Base-by-base conservation (phyloP, 2,329 filamentous ascomycete species). In the Chaetomium strumarium region DNA sequence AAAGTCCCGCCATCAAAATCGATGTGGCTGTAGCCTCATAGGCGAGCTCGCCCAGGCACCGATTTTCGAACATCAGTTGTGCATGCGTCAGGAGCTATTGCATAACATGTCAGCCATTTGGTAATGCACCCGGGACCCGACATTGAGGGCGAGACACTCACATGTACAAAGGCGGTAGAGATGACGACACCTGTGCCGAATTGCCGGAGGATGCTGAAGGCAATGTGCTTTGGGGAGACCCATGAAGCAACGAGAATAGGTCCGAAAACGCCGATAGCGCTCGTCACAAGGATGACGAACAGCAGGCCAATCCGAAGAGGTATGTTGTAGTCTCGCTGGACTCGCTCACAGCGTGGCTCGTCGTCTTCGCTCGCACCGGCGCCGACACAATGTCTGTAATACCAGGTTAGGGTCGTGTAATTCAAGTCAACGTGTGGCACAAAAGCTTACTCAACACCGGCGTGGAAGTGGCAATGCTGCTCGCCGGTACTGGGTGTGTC, bases 111-210 rank as follows among this genome's bases (percentile, higher is more conserved):
- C 11, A 47, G 43, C 19, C 7, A 13, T 37, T 10, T 14, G 12
- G 6, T 4, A 24, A 14, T 6, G n/a, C n/a, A 10, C 5, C 16
- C 31, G 8, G 24, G 29, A n/a, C 14, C 8, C 29, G n/a, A 2
- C 7, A 7, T 2, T 41, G 17, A 12, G 14, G n/a, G n/a, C n/a
- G n/a, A n/a, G n/a, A n/a, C 30, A 69, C 75, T 63, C 64, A 84
- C 79, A 62, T 86, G 84, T 14, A 88, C 72, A 58, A 88, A 85
- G 0, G 84, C 85, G 0, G 85, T 88, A 0, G 85, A 80, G 38
- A 88, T 78, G 65, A 89, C 83, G 58, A 88, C 80, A 12, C 85
- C 85, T 0, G 85, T 88, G 3, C 85, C 85, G 58, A 88, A 88
- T 60, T 86, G 86, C 68, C 88, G 87, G 52, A 90, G 70, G 5